Percentiles rank a stretch among this genome's conserved stretches.
phyloP scores from a whole-genome alignment of 208 protist genomes.

The Vickermania ingenoplastis region DNA sequence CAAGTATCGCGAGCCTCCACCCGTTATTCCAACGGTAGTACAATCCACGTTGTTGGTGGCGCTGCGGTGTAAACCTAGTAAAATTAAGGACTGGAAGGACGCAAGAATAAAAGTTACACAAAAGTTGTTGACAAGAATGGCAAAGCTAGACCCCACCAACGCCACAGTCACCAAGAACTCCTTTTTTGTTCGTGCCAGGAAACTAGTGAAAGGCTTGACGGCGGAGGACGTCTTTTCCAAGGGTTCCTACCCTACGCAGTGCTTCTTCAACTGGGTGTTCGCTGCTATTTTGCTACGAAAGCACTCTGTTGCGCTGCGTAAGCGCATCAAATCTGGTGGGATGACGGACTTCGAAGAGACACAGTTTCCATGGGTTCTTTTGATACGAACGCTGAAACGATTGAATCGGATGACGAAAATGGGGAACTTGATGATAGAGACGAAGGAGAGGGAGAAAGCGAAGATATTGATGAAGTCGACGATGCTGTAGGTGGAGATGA shows the following conservation, averaged over 20 bases:
- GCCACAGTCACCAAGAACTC: constrained; percentile 16
- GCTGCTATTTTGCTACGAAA: constrained; percentile 32
- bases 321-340: constrained; percentile 5
- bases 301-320: constrained; percentile 7
- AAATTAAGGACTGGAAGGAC: constrained; percentile 35
- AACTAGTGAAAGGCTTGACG: constrained; percentile 38
- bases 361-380: background rate
- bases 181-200: constrained; percentile 39
- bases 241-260: constrained; percentile 39
- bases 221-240: constrained; percentile 43
- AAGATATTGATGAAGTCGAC: constrained; percentile 7
- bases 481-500: background rate
- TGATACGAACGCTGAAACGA: constrained; percentile 1
- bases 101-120: constrained; percentile 29
- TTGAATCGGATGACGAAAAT: constrained; percentile 8
- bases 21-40: constrained; percentile 35
- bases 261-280: constrained; percentile 54
- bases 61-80: constrained; percentile 40
- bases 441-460: constrained; percentile 8
- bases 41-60: constrained; percentile 35
- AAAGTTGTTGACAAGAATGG: constrained; percentile 38
- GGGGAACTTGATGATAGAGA: constrained; percentile 4
- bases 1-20: constrained; percentile 42
- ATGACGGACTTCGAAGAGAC: constrained; percentile 8
- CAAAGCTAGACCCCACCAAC: constrained; percentile 39